phyloP scores from a whole-genome alignment of 2,329 filamentous ascomycete genomes.

The Cladosporium cucumerinum region DNA sequence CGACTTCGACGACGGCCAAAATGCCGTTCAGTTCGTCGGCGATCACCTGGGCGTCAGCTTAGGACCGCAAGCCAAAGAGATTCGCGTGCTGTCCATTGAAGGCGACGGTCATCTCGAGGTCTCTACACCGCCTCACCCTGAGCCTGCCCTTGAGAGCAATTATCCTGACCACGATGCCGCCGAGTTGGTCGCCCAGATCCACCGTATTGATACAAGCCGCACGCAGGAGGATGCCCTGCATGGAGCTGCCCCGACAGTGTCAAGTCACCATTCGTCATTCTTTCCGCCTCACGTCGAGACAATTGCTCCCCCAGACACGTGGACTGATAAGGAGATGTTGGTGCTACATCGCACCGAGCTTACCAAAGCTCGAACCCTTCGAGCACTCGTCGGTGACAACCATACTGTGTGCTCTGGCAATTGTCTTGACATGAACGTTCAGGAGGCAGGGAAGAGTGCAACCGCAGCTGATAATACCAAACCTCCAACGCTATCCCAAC shows the following conservation, averaged over 20 bases:
- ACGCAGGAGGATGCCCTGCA: not conserved
- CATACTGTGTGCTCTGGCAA: not conserved
- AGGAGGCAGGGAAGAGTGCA: too few relatives aligned
- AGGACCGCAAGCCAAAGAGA: not conserved
- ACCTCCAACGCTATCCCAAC: not conserved
- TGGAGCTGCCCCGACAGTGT: not conserved
- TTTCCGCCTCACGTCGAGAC: not conserved
- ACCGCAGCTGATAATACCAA: too few relatives aligned
- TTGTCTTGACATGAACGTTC: too few relatives aligned
- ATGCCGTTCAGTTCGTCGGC: not conserved
- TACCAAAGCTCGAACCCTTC: not conserved
- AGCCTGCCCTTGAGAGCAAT: not conserved
- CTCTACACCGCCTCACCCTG: not conserved
- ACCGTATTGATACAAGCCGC: not conserved
- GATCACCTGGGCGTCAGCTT: not conserved
- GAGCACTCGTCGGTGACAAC: not conserved
- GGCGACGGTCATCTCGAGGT: not conserved
- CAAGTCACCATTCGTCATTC: not conserved
- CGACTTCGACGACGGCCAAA: not conserved
- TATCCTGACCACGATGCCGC: not conserved
- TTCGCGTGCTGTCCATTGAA: not conserved
- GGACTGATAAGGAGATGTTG: not conserved
- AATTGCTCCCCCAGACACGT: not conserved
- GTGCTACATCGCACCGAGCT: not conserved
- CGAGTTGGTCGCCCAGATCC: not conserved